phyloP scores from a whole-genome alignment of 352 stramenopile species.

The Phytopythium delawarense region DNA sequence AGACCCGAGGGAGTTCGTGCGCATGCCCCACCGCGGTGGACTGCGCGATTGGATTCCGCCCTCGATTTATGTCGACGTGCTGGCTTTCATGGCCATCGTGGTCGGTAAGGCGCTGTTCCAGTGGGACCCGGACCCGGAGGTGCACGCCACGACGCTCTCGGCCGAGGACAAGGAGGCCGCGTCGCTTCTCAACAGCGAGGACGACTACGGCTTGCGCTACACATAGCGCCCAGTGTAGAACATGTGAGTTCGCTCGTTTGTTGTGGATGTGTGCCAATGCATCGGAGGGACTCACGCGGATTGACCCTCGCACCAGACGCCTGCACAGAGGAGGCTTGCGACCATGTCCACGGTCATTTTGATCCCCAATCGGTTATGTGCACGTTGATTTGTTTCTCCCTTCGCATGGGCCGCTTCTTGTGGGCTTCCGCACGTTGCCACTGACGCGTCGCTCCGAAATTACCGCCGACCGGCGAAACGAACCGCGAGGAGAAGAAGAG shows the following conservation, averaged over 20 bases:
- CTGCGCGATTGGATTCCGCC: constrained; percentile 68
- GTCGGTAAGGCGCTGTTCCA: constrained; percentile 72
- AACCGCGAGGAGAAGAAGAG: background rate
- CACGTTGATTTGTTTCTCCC: background rate
- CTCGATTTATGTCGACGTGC: constrained; percentile 65
- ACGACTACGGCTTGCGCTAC: constrained; percentile 73
- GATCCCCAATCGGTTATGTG: background rate
- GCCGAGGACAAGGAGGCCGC: constrained; percentile 83
- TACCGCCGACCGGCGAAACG: background rate
- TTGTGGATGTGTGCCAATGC: background rate
- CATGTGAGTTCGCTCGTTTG: background rate
- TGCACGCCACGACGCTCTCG: constrained; percentile 76
- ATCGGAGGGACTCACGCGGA: background rate
- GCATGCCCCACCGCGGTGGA: constrained; percentile 49
- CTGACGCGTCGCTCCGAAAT: constrained; percentile 1
- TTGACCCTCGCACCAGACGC: background rate
- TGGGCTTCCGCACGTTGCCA: background rate
- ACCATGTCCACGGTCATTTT: background rate
- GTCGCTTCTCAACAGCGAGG: constrained; percentile 61
- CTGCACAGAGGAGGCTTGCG: background rate
- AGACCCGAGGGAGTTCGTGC: constrained; percentile 60
- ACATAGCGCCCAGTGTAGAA: constrained; percentile 26
- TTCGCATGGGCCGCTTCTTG: background rate
- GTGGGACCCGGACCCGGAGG: constrained; percentile 74
- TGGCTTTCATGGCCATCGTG: constrained; percentile 66